A percentile compares a stretch with the other conserved stretches of the same genome.
These are phyloP conservation scores for Trichoderma citrinoviride DNA, from an alignment of 2,329 filamentous ascomycete species.

Conservation along the genomic window DNA sequence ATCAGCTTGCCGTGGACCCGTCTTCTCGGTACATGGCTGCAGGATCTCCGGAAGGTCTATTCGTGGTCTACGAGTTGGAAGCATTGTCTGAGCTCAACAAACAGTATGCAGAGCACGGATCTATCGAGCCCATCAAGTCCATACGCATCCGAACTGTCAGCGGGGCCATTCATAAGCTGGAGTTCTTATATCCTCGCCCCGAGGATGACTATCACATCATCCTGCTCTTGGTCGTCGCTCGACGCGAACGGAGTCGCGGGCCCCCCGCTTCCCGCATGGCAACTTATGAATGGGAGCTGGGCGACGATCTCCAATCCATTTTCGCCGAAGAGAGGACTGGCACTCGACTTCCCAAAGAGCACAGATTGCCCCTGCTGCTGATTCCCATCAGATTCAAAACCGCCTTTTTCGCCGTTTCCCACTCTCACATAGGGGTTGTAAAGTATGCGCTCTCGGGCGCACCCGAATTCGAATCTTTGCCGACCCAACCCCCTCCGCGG, in stretches of 20 bases:
- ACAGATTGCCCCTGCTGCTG: conserved; percentile 63
- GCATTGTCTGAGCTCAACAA: conserved; percentile 49
- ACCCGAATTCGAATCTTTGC: conserved; percentile 47
- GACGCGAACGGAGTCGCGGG: conserved; percentile 35
- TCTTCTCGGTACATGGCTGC: conserved; percentile 67
- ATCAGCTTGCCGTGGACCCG: conserved; percentile 73
- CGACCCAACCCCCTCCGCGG: conserved; percentile 40
- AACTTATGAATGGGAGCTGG: conserved; percentile 60
- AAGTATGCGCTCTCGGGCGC: conserved; percentile 53
- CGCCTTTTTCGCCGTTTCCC: conserved; percentile 67
- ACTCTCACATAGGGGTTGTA: conserved; percentile 56
- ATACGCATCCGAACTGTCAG: conserved; percentile 49
- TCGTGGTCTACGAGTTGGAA: conserved; percentile 70
- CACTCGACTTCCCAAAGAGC: conserved; percentile 48
- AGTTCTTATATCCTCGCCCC: conserved; percentile 72
- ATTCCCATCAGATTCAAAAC: conserved; percentile 70
- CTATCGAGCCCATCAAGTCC: conserved; percentile 57
- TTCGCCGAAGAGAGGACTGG: conserved; percentile 49
- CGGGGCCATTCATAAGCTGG: conserved; percentile 79
- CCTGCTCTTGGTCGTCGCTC: conserved; percentile 64
- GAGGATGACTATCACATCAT: conserved; percentile 69
- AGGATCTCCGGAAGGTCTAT: conserved; percentile 65
- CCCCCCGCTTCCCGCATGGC: conserved; percentile 47
- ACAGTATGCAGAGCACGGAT: conserved; percentile 46
- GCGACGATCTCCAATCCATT: conserved; percentile 46